A percentile compares a stretch with the other conserved stretches of the same genome.
phyloP scores from a whole-genome alignment of 192 early-diverging fungal species.

The Coemansia sp. region DNA sequence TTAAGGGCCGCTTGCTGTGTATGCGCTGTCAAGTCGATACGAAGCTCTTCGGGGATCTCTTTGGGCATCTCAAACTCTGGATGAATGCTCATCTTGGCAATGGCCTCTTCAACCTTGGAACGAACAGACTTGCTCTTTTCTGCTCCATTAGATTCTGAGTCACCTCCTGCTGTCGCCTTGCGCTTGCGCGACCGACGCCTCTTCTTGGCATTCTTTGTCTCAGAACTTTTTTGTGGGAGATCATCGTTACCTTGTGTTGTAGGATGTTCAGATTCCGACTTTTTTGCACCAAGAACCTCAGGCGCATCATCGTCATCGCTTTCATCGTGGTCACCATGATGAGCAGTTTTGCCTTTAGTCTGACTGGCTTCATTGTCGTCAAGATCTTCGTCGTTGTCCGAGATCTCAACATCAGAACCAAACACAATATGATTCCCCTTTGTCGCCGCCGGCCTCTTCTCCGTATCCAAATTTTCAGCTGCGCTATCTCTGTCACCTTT shows the following conservation, averaged over 20 bases:
- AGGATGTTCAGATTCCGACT: background rate
- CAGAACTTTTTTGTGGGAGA: background rate
- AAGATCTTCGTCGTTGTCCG: constrained; percentile 11
- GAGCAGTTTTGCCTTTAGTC: constrained; percentile 3
- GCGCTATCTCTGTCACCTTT: constrained; percentile 10
- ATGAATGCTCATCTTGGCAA: constrained; percentile 12
- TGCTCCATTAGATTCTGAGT: background rate
- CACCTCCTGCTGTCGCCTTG: constrained; percentile 13
- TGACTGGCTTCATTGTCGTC: background rate
- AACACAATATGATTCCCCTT: constrained; percentile 17
- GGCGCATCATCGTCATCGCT: constrained; percentile 42
- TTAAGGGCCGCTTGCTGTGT: background rate
- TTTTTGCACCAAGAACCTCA: constrained; percentile 34
- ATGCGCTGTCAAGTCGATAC: constrained; percentile 13
- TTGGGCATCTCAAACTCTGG: constrained; percentile 15
- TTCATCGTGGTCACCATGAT: background rate
- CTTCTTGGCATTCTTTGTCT: constrained; percentile 18
- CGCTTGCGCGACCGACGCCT: constrained; percentile 36
- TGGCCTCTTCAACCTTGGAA: constrained; percentile 1
- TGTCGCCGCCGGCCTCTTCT: background rate
- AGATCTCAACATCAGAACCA: constrained; percentile 18
- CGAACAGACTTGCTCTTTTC: constrained; percentile 6
- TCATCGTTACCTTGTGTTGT: background rate
- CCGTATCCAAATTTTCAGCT: constrained; percentile 13
- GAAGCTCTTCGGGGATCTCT: constrained; percentile 41